phyloP scores from a whole-genome alignment of 148 eudicot genomes.

The Rhododendron ovatum region DNA sequence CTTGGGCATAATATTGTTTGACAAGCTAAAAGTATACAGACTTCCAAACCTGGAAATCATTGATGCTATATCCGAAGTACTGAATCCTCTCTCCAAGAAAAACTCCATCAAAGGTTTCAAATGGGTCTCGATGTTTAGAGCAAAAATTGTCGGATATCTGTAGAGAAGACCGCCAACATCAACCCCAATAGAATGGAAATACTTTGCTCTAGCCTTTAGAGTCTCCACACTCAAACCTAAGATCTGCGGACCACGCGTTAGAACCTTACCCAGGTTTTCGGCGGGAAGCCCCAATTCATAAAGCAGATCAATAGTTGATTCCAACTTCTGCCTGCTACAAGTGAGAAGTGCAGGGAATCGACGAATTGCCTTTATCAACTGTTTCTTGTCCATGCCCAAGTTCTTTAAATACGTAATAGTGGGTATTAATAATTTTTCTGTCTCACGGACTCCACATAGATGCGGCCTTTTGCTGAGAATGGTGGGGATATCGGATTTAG shows the following conservation, averaged over 20 bases:
- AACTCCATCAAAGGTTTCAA: slow-evolving; percentile 60
- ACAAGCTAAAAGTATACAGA: slow-evolving; percentile 69
- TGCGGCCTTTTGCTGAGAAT: slow-evolving; percentile 74
- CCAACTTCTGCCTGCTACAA: slow-evolving; percentile 61
- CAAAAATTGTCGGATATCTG: slow-evolving; percentile 25
- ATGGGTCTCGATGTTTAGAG: slow-evolving; percentile 60
- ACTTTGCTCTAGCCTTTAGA: slow-evolving; percentile 55
- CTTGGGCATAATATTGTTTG: slow-evolving; percentile 48
- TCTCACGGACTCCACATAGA: slow-evolving; percentile 67
- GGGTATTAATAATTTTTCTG: slow-evolving; percentile 60
- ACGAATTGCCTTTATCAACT: slow-evolving; percentile 65
- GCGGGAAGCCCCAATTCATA: slow-evolving; percentile 73
- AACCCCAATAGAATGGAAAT: slow-evolving; percentile 44
- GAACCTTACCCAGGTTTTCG: slow-evolving; percentile 55
- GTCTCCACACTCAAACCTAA: slow-evolving; percentile 75
- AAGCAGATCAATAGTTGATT: slow-evolving; percentile 60
- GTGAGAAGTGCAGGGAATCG: slow-evolving; percentile 77
- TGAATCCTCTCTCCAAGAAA: slow-evolving; percentile 38
- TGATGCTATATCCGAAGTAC: slow-evolving; percentile 38
- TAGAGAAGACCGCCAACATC: slow-evolving; percentile 31
- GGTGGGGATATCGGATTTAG: slow-evolving; percentile 55
- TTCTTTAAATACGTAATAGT: slow-evolving; percentile 64
- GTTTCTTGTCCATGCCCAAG: slow-evolving; percentile 66
- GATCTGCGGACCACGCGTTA: slow-evolving; percentile 71
- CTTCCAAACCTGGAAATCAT: slow-evolving; percentile 66